Evolutionary conservation across 2,329 filamentous ascomycete genomes (phyloP).

Genomic region (Lachnellula suecica): DNA sequence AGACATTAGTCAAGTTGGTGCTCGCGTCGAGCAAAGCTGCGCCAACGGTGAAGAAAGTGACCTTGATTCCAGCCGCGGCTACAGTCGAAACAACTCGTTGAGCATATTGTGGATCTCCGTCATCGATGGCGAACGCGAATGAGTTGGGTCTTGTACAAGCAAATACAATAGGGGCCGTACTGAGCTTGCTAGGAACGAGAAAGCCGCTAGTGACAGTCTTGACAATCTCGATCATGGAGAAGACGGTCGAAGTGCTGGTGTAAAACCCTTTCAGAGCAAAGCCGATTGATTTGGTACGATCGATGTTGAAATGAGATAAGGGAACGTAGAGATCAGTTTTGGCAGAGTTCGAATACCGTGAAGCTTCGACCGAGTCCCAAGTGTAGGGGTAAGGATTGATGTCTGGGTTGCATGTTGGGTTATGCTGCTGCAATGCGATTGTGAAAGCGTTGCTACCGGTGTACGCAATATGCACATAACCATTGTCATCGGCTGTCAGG

Average conservation of each 20-base stretch:
- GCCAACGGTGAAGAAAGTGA: slow-evolving; percentile 72
- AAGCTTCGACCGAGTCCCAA: slow-evolving; percentile 65
- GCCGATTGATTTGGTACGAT: slow-evolving; percentile 54
- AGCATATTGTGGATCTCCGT: slow-evolving; percentile 60
- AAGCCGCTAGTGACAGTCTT: slow-evolving; percentile 49
- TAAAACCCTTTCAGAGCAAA: slow-evolving; percentile 67
- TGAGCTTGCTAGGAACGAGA: slow-evolving; percentile 56
- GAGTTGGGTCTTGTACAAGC: slow-evolving; percentile 66
- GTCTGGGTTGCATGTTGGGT: slow-evolving; percentile 53
- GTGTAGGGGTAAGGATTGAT: slow-evolving; percentile 63
- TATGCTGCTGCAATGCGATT: slow-evolving; percentile 66
- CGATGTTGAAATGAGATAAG: slow-evolving; percentile 63
- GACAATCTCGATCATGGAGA: slow-evolving; percentile 62
- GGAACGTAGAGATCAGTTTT: slow-evolving; percentile 63
- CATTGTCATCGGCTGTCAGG: slow-evolving; percentile 50
- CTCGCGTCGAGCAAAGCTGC: slow-evolving; percentile 55
- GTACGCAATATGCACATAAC: slow-evolving; percentile 65
- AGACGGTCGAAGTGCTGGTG: slow-evolving; percentile 45
- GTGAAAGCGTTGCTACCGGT: slow-evolving; percentile 62
- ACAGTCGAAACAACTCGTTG: slow-evolving; percentile 61
- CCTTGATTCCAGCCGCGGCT: slow-evolving; percentile 59
- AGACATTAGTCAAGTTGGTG: slow-evolving; percentile 63
- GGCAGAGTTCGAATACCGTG: slow-evolving; percentile 51
- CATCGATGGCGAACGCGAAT: slow-evolving; percentile 72
- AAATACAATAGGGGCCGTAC: slow-evolving; percentile 60